A percentile compares a stretch with the other conserved stretches of the same genome.
These are phyloP conservation scores for Dictyostelium capitatum DNA, from an alignment of 78 protist genomes.

Conservation along the genomic window DNA sequence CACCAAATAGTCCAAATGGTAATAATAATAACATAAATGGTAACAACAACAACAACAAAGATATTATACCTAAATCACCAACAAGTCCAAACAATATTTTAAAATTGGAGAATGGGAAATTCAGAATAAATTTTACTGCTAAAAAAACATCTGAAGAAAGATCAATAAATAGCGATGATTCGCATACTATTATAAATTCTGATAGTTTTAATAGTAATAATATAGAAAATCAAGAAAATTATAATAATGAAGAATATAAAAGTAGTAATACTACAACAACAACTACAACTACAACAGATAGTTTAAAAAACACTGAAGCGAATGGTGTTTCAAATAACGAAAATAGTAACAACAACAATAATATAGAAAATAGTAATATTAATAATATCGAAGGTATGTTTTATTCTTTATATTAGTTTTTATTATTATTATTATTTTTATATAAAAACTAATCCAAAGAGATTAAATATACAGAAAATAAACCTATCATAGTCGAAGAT, in stretches of 20 bases:
- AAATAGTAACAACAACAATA: not conserved
- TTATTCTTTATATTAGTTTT: not conserved
- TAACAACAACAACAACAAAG: too few relatives aligned
- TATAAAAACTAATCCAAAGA: not conserved
- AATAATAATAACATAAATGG: too few relatives aligned
- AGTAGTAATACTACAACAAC: too few relatives aligned
- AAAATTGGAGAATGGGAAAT: constrained; percentile 23
- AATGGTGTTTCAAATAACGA: not conserved
- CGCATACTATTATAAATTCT: too few relatives aligned
- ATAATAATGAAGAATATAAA: too few relatives aligned
- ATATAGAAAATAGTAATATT: not conserved
- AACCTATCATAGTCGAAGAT: not conserved
- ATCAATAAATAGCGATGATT: too few relatives aligned
- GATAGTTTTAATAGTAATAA: not conserved
- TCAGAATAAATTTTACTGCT: not conserved
- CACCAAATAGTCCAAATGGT: constrained; percentile 13
- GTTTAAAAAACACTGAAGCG: not conserved
- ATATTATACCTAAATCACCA: not conserved
- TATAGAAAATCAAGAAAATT: not conserved
- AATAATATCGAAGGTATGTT: not conserved
- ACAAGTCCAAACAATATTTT: not conserved
- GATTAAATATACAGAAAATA: not conserved
- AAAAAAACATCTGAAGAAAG: not conserved
- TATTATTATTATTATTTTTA: not conserved
- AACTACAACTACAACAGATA: too few relatives aligned